These are phyloP conservation scores for Boletus insuetus DNA, from an alignment of 768 basidiomycete species.

Conservation along the genomic window DNA sequence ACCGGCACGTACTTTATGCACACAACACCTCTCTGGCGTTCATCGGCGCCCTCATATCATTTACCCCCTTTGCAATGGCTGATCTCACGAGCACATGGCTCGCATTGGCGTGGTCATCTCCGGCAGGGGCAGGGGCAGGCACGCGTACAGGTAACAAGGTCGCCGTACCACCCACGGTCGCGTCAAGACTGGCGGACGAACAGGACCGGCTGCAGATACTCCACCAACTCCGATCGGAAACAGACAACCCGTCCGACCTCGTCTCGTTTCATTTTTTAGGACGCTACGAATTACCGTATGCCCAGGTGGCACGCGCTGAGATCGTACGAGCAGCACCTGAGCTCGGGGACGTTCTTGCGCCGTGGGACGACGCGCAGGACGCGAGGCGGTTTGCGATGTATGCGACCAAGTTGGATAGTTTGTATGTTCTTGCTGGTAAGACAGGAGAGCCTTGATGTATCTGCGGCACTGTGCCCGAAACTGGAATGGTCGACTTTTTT, in stretches of 20 bases:
- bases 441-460: no score
- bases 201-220: constrained; percentile 31
- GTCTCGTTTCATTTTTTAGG: constrained; percentile 26
- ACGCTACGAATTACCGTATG: constrained; percentile 23
- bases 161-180: constrained; percentile 33
- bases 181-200: constrained; percentile 39
- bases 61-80: constrained; percentile 47
- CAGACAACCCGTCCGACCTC: constrained; percentile 26
- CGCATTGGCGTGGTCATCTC: constrained; percentile 37
- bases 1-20: constrained; percentile 46
- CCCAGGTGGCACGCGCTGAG: constrained; percentile 14
- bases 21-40: constrained; percentile 47
- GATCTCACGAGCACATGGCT: constrained; percentile 53
- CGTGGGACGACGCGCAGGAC: constrained; percentile 30
- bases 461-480: no score
- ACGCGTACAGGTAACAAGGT: constrained; percentile 5
- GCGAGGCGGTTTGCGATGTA: constrained; percentile 26
- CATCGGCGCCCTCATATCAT: constrained; percentile 40
- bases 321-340: constrained; percentile 9
- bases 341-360: constrained; percentile 17
- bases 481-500: no score
- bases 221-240: constrained; percentile 15
- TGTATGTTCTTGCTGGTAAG: constrained; percentile 16
- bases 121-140: neutral
- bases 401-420: constrained; percentile 25